phyloP scores from a whole-genome alignment of 768 basidiomycete species.

The Leucosporidium yakuticum region DNA sequence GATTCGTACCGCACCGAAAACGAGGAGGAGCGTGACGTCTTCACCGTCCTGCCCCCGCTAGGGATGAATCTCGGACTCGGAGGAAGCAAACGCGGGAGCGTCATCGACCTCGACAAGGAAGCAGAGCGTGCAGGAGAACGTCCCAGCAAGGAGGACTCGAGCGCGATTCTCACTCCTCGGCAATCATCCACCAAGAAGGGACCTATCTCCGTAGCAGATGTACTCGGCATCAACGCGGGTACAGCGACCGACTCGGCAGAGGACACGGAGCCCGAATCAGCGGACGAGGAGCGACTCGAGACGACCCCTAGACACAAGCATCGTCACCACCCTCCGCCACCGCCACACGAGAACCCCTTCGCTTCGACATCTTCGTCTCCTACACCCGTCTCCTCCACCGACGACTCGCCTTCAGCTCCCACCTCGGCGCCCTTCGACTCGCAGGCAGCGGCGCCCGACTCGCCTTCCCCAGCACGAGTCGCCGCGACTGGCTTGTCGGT shows the following conservation, averaged over 20 bases:
- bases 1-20: slow-evolving; percentile 32
- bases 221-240: slow-evolving; percentile 11
- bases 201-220: slow-evolving; percentile 15
- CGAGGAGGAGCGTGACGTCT: slow-evolving; percentile 18
- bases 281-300: background rate
- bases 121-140: background rate
- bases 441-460: slow-evolving; percentile 2
- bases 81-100: background rate
- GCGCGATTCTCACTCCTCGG: background rate
- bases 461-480: background rate
- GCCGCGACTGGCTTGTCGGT: background rate
- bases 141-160: background rate
- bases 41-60: slow-evolving; percentile 30
- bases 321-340: background rate
- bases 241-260: background rate
- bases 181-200: background rate
- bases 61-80: slow-evolving; percentile 23
- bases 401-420: slow-evolving; percentile 9
- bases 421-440: slow-evolving; percentile 9
- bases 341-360: background rate
- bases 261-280: background rate
- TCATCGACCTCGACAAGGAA: slow-evolving; percentile 1
- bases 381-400: background rate
- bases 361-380: background rate
- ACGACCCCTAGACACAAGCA: background rate